These are phyloP conservation scores for Dujonia santamariae DNA, from an alignment of 1,139 yeast genomes.

Conservation along the genomic window DNA sequence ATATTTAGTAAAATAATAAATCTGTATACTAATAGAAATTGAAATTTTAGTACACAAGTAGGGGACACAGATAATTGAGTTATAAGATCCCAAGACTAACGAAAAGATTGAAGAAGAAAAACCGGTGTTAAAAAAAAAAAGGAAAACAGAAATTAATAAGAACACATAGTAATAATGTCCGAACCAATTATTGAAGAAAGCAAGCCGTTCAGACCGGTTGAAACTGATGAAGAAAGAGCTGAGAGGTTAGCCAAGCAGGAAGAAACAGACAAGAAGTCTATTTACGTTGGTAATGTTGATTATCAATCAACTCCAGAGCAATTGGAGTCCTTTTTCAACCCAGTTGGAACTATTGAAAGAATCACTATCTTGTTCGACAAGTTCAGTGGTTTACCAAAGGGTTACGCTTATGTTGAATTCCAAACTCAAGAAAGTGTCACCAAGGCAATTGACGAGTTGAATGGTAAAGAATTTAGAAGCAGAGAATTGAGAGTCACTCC, in stretches of 20 bases:
- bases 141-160: no score
- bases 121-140: no score
- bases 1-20: no score
- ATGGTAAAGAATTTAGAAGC: constrained; percentile 34
- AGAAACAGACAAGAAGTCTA: constrained; percentile 36
- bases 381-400: constrained; percentile 39
- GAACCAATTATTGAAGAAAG: no score
- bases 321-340: constrained; percentile 35
- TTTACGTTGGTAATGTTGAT: constrained; percentile 45
- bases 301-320: constrained; percentile 41
- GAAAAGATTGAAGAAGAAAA: no score
- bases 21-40: no score
- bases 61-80: no score
- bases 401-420: constrained; percentile 46
- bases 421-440: constrained; percentile 24
- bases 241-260: constrained; percentile 29
- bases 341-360: constrained; percentile 34
- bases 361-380: constrained; percentile 40
- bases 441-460: constrained; percentile 33
- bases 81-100: no score
- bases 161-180: no score
- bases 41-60: no score
- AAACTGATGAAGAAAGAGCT: constrained; percentile 27
- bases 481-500: constrained; percentile 35
- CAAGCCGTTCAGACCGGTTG: no score